Evolutionary conservation across 2,329 filamentous ascomycete genomes (phyloP).

Genomic region (Blastomyces emzantsi): DNA sequence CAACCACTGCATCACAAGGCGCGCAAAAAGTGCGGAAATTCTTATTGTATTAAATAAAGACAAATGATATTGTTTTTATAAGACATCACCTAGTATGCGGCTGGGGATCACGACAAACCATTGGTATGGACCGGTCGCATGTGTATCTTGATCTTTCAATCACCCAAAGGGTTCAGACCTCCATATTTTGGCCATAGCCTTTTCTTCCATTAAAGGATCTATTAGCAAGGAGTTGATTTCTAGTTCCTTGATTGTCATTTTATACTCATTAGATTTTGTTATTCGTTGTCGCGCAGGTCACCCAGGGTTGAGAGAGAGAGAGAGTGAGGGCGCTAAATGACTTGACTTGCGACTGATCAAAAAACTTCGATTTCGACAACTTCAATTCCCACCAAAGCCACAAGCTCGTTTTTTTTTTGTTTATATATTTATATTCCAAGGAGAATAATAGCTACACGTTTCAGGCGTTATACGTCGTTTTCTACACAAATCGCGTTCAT

Average conservation of each 20-base stretch:
- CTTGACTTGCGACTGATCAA: neutral
- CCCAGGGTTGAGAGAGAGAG: too few species aligned
- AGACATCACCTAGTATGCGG: neutral
- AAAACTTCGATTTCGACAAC: neutral
- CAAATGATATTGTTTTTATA: neutral
- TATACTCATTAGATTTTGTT: neutral
- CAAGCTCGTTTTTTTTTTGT: neutral
- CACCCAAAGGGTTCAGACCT: neutral
- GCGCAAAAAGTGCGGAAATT: neutral
- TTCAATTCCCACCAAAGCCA: neutral
- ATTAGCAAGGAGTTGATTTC: neutral
- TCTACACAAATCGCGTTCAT: neutral
- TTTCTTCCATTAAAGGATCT: neutral
- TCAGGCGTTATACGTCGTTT: neutral
- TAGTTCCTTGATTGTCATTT: neutral
- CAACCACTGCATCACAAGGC: neutral
- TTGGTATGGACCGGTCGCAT: neutral
- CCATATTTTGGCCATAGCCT: neutral
- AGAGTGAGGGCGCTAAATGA: neutral
- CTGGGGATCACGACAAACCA: neutral
- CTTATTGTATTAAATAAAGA: neutral
- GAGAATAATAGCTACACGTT: neutral
- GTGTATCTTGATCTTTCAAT: conserved; percentile 1
- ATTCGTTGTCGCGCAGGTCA: neutral
- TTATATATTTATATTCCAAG: neutral